Base-by-base conservation (phyloP, 768 basidiomycete species). In the Strobilomyces confusus region DNA sequence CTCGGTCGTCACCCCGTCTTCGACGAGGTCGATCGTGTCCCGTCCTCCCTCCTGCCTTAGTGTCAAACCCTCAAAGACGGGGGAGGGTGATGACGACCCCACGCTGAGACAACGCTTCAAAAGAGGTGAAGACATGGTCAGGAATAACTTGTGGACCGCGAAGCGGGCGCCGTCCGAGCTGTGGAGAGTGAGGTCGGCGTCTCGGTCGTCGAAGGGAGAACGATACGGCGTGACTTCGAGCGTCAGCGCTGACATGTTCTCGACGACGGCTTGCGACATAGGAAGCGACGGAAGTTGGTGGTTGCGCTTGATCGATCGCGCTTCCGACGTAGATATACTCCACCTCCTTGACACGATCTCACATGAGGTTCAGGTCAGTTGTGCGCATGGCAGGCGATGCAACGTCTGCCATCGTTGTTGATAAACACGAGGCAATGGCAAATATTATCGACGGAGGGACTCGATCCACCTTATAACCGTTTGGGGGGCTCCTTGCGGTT, bases 141-240 rank as follows among this genome's bases (percentile, higher is more conserved):
- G 58, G 33, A 76, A 70, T 41, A 74, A 54, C 42, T 70, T 74
- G 60, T 76, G 72, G 33, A 80, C 67, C 32, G 71, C 74, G 58
- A 81, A 80, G 9, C 69, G 58, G 3, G 72, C 69, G 9, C 69
- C 71, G 50, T 81, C 77, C 2, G 67, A 59, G 9, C 76, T 72
- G 34, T 71, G 71, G 33, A 80, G 63, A 42, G 75, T 67, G 50
- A 78, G 60, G 55, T 80, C 76, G 9, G 74, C 75, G 23, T 73
- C 69, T 22, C 46, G 61, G 43, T 72, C 69, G 56, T 77, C 63
- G 67, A 79, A 74, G 26, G 69, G 66, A 54, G 78, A 58, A 22
- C 60, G 55, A 51, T 55, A 67, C 0, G 65, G 59, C 4, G 58
- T 34, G 50, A 63, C 55, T 52, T 69, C 65, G 41, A 70, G 59